phyloP scores from a whole-genome alignment of 176 grass and related monocot species.

The Aechmea fasciata region DNA sequence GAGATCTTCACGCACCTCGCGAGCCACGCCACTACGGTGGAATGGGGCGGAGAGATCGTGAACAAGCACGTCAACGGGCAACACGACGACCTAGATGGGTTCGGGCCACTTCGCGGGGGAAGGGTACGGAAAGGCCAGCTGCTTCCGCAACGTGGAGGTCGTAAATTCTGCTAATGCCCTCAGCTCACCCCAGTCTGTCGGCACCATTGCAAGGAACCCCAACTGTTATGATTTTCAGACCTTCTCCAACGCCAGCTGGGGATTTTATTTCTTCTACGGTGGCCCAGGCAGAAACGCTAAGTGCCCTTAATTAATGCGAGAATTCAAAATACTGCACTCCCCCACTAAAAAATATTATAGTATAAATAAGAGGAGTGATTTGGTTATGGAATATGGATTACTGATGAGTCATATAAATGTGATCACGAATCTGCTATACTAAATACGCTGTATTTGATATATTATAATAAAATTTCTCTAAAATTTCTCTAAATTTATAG shows the following conservation, averaged over 20 bases:
- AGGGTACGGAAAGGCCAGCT: background rate
- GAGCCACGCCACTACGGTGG: background rate
- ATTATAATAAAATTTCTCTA: no score
- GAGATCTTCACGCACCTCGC: conserved; percentile 5
- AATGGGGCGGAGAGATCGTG: conserved; percentile 15
- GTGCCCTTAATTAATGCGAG: background rate
- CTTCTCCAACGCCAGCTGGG: background rate
- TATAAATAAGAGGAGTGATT: no score
- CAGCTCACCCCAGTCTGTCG: background rate
- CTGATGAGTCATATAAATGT: no score
- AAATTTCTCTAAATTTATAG: no score
- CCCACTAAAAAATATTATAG: no score
- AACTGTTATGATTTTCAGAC: background rate
- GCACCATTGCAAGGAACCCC: background rate
- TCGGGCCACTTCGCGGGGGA: conserved; percentile 2
- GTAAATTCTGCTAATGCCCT: background rate
- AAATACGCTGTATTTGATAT: no score
- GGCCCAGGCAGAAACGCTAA: background rate
- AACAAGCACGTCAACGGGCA: background rate
- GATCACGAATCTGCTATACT: no score
- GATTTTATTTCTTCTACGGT: background rate
- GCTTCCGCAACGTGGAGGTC: background rate
- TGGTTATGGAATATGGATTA: no score
- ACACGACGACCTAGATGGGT: conserved; percentile 12
- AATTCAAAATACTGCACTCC: no score